Evolutionary conservation across 176 grass and related monocot species (phyloP).

Genomic region (Lolium multiflorum): DNA sequence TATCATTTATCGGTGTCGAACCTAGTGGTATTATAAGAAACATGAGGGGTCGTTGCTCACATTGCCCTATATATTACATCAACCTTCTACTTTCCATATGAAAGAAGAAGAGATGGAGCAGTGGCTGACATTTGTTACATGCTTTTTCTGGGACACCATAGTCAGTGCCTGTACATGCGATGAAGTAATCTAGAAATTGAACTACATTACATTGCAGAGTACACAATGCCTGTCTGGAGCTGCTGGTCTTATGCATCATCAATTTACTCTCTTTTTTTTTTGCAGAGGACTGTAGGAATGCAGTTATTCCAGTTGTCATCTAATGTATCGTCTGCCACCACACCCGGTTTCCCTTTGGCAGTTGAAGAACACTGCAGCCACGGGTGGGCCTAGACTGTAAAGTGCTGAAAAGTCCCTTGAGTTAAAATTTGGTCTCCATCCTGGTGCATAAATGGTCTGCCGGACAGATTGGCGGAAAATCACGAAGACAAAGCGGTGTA

Average conservation of each 20-base stretch:
- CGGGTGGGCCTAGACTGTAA: slow-evolving; percentile 83
- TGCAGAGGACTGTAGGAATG: slow-evolving; percentile 31
- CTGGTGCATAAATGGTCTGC: slow-evolving; percentile 78
- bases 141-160: slow-evolving; percentile 36
- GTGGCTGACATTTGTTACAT: slow-evolving; percentile 25
- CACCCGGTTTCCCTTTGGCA: slow-evolving; percentile 97
- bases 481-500: slow-evolving; percentile 88
- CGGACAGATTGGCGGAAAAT: slow-evolving; percentile 79
- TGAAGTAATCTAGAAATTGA: slow-evolving; percentile 39
- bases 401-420: slow-evolving; percentile 87
- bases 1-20: neutral
- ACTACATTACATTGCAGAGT: slow-evolving; percentile 5
- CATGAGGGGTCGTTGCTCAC: slow-evolving; percentile 10
- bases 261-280: slow-evolving; percentile 13
- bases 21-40: slow-evolving; percentile 10
- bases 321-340: slow-evolving; percentile 86
- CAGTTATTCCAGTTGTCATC: slow-evolving; percentile 42
- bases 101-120: slow-evolving; percentile 28
- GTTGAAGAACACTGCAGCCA: slow-evolving; percentile 91
- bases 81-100: neutral
- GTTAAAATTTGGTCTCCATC: slow-evolving; percentile 98
- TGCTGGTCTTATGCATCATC: slow-evolving; percentile 29
- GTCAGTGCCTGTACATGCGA: slow-evolving; percentile 49
- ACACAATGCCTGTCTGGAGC: slow-evolving; percentile 22
- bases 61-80: slow-evolving; percentile 17